phyloP scores from a whole-genome alignment of 805 yeast species.

The Nematodospora valgi region DNA sequence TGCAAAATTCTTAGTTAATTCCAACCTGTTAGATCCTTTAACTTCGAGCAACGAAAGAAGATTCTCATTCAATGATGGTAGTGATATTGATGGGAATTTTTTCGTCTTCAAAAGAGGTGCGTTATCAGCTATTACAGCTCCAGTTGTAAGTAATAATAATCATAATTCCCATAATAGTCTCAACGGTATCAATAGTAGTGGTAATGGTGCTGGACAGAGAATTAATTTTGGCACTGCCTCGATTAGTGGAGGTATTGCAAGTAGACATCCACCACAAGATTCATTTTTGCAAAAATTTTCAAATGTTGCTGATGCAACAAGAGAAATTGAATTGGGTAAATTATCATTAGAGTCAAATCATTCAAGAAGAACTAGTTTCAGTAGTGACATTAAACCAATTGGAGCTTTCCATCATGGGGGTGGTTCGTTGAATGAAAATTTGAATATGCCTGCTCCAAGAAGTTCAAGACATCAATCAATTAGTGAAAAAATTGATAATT shows the following conservation, averaged over 20 bases:
- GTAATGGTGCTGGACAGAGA: constrained; percentile 16
- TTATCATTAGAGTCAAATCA: constrained; percentile 25
- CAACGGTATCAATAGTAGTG: constrained; percentile 1
- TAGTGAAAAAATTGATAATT: constrained; percentile 62
- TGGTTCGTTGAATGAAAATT: constrained; percentile 42
- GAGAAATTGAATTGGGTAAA: constrained; percentile 53
- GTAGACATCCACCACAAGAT: constrained; percentile 43
- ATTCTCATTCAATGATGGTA: constrained; percentile 40
- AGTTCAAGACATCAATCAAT: constrained; percentile 49
- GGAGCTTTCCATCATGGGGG: constrained; percentile 28
- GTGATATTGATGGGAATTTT: constrained; percentile 40
- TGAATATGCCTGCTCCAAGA: constrained; percentile 33
- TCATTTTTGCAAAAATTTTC: constrained; percentile 62
- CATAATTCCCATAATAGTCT: constrained; percentile 11
- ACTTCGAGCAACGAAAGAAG: constrained; percentile 23
- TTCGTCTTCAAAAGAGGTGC: constrained; percentile 50
- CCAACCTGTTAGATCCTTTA: constrained; percentile 6
- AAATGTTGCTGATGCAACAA: constrained; percentile 64
- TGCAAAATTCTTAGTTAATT: constrained; percentile 25
- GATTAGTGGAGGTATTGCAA: constrained; percentile 53
- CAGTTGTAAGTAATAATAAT: constrained; percentile 25
- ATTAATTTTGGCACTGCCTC: constrained; percentile 57
- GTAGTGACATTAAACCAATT: constrained; percentile 23
- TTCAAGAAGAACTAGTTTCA: constrained; percentile 51
- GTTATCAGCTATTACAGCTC: constrained; percentile 45